Evolutionary conservation across 2,329 filamentous ascomycete genomes (phyloP), one percentile per base, ranked within the genome.

Genomic region (Xylaria sp.): DNA sequence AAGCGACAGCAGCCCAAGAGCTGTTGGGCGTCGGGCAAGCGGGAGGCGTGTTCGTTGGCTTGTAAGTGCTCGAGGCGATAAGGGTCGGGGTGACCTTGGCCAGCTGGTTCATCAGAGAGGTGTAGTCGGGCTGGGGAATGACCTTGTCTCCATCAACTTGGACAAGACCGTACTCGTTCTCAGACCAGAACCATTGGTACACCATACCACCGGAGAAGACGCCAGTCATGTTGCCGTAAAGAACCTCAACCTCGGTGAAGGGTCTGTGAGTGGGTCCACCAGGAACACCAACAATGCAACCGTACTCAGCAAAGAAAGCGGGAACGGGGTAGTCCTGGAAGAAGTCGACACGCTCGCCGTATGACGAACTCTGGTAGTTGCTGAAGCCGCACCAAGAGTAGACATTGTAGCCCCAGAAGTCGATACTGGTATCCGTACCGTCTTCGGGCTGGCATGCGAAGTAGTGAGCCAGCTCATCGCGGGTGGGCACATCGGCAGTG

Each of bases 391-490:
- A 99, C 94, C 94, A 99, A 56, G 92, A 96, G 83, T 99, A 99
- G 79, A 97, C 96, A 83, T 99, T 99, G 88, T 97, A 97, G 61
- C 94, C 94, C 90, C 92, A 99, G 82, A 95, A 97, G 77, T 99
- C 94, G 66, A 97, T 96, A 62, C 89, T 75, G 9, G 71, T 69
- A 8, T 64, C 59, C 11, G 49, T 71, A 77, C 76, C 64, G 7
- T 80, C 78, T 39, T 80, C 73, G 62, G 84, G 75, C 62, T 92
- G 90, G 73, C 94, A 99, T 82, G 96, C 92, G 80, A 99, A 97
- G 83, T 96, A 99, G 73, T 91, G 79, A 67, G 91, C 90, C 71
- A 97, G 85, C 70, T 91, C 80, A 66, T 81, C 81, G 75, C 94
- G 90, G 69, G 96, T 95, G 19, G 85, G 82, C 47, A 86, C 83